Percentiles rank a stretch among this genome's conserved stretches.
Evolutionary conservation across 768 basidiomycete species (phyloP).

Genomic region (Termitomyces sp.): DNA sequence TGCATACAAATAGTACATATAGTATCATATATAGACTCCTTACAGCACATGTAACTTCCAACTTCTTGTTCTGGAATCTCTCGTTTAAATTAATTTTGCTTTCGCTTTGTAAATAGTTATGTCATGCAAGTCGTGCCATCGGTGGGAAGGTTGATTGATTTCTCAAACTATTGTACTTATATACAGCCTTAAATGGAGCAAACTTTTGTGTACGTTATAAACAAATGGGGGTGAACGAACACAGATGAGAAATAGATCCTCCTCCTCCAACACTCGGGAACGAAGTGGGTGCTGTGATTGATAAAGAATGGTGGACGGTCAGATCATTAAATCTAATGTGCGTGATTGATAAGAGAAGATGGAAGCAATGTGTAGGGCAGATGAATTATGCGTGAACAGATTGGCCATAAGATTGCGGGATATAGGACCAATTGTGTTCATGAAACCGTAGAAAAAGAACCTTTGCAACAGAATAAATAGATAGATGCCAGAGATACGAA

Average conservation of each 20-base stretch:
- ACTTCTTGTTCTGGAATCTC: background rate
- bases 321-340: conserved; percentile 18
- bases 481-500: conserved; percentile 8
- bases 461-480: conserved; percentile 16
- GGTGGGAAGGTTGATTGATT: conserved; percentile 5
- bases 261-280: conserved; percentile 8
- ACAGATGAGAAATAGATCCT: background rate
- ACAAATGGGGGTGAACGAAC: background rate
- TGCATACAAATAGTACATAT: background rate
- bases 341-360: conserved; percentile 7
- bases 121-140: background rate
- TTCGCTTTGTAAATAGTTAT: background rate
- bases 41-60: conserved; percentile 6
- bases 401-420: conserved; percentile 12
- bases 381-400: conserved; percentile 14
- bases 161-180: conserved; percentile 11
- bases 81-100: background rate
- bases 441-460: conserved; percentile 1
- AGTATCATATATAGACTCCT: conserved; percentile 3
- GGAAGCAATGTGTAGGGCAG: conserved; percentile 5
- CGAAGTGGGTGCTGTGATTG: background rate
- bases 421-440: conserved; percentile 10
- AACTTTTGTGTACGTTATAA: conserved; percentile 8
- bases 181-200: conserved; percentile 9
- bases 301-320: conserved; percentile 17